A percentile compares a stretch with the other conserved stretches of the same genome.
phyloP scores from a whole-genome alignment of 768 basidiomycete species.

The Leucosporidium creatinivorum region DNA sequence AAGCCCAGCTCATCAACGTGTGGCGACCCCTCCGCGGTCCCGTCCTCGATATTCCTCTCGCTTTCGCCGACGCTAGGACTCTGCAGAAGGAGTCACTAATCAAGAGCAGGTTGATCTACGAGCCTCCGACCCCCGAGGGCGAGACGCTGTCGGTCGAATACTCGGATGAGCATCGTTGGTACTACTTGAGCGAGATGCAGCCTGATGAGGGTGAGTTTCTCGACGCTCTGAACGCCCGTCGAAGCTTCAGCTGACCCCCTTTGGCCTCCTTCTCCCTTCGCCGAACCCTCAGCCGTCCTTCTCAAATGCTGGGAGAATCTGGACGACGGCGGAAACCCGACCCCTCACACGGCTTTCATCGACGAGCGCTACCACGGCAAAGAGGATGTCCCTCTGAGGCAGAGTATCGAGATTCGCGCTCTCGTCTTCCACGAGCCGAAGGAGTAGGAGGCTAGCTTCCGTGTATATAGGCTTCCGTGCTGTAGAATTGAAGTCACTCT shows the following conservation, averaged over 20 bases:
- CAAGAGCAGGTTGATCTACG: conserved; percentile 18
- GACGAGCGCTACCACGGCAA: conserved; percentile 19
- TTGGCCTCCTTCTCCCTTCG: too few species aligned
- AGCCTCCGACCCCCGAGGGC: conserved; percentile 7
- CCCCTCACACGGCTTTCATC: conserved; percentile 24
- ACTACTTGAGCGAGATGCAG: conserved; percentile 23
- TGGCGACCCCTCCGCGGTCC: conserved; percentile 28
- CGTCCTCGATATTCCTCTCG: conserved; percentile 24
- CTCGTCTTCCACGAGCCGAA: conserved; percentile 26
- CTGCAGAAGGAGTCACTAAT: conserved; percentile 6
- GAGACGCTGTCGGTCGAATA: conserved; percentile 16
- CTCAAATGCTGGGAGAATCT: conserved; percentile 29
- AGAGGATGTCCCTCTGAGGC: conserved; percentile 9
- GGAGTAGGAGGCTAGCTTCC: too few species aligned
- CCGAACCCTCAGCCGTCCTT: conserved; percentile 7
- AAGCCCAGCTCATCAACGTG: conserved; percentile 22
- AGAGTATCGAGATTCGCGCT: conserved; percentile 28
- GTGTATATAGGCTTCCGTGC: too few species aligned
- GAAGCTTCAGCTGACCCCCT: not conserved
- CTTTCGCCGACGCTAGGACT: conserved; percentile 19
- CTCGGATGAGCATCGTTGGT: conserved; percentile 12
- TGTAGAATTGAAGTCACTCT: too few species aligned
- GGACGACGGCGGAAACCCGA: conserved; percentile 4
- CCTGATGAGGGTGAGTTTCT: conserved; percentile 16
- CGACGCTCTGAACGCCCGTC: not conserved